Conservation (phyloP, 441 rosid genomes). For the Populus hybrid region DNA sequence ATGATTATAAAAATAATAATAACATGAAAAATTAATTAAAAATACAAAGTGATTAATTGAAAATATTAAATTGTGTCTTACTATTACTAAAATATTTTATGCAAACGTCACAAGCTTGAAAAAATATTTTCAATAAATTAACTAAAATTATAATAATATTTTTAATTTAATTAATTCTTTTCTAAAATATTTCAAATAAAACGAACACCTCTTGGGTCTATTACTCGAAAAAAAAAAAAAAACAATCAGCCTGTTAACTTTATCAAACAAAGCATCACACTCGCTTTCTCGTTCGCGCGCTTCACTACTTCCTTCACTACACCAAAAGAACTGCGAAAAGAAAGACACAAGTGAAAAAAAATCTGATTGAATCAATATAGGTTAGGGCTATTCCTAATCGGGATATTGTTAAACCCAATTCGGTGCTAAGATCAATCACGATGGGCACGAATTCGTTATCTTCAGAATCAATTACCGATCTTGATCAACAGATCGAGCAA, state of each 20-base stretch:
- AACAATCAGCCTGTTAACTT: background rate
- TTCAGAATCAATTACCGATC: constrained; percentile 47
- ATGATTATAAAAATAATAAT: too few species aligned
- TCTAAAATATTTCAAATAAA: too few species aligned
- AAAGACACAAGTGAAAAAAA: constrained; percentile 2
- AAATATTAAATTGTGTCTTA: too few species aligned
- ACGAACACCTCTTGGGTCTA: background rate
- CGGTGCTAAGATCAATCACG: constrained; percentile 14
- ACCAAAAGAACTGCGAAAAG: constrained; percentile 19
- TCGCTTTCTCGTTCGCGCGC: constrained; percentile 15
- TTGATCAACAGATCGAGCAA: constrained; percentile 63
- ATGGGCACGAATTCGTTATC: constrained; percentile 50
- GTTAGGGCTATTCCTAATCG: constrained; percentile 28
- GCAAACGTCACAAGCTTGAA: too few species aligned
- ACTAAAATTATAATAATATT: too few species aligned
- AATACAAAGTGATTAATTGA: too few species aligned
- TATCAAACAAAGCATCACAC: constrained; percentile 1
- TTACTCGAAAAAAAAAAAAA: background rate
- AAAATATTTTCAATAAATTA: too few species aligned
- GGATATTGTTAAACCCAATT: constrained; percentile 5
- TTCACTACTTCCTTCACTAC: constrained; percentile 25
- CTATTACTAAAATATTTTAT: too few species aligned
- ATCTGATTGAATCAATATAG: constrained; percentile 13
- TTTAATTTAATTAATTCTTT: too few species aligned
- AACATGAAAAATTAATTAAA: too few species aligned